Base-by-base conservation (phyloP, 2,329 filamentous ascomycete genomes). In the Alternaria panax region DNA sequence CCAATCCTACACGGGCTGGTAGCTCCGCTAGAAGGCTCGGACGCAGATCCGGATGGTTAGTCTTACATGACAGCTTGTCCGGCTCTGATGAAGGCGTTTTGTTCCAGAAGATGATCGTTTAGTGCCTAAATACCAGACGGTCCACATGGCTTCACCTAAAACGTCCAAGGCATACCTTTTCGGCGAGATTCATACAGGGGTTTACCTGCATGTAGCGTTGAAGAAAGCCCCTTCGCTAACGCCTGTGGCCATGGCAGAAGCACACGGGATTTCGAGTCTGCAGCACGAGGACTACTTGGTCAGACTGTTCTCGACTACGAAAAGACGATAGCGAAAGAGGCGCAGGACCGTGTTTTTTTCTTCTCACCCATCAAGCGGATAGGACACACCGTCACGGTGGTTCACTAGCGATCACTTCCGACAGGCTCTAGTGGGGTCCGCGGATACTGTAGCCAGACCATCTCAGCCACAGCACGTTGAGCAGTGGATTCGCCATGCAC, bases 41-140 rank as follows among this genome's bases (percentile, higher is more conserved):
- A 68, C 67, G 66, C 59, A 69, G 67, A 74, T 75, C 73, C 73
- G 67, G 65, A 58, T 51, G 65, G 51, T 52, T 63, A 68, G 67
- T 59, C 51, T 48, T 57, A 51, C 51, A 54, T 57, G 38, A 59
- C 58, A 60, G 47, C 51, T 60, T 57, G 36, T 55, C 63, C 56
- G 58, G 65, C 54, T 63, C 51, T 65, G 51, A 59, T 54, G 51
- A 65, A 50, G 61, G 61, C 48, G 63, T 57, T 56, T 59, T 42
- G 61, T 56, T 68, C 63, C 58, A 66, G 59, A 62, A 62, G 55
- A 51, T 55, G 62, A 63, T 58, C 59, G 54, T 55, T 59, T 66
- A 48, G 41, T 57, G 62, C 57, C 62, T 59, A 56, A 60, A 60
- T 50, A 36, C 54, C 48, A 42, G 22, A 40, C 38, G 43, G 58